Conservation (phyloP, 345 rosid genomes). For the Euphorbia lathyris region DNA sequence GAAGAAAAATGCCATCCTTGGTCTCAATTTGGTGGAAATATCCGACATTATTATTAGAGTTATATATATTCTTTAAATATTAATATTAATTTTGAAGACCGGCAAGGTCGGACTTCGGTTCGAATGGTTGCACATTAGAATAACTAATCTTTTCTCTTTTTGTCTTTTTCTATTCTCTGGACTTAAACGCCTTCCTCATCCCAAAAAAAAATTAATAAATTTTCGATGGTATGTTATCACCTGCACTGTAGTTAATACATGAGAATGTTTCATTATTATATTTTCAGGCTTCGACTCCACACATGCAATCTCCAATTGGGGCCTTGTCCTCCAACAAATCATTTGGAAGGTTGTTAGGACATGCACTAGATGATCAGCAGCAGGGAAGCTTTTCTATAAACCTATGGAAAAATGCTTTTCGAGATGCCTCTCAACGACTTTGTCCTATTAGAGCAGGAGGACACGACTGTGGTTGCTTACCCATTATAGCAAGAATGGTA, state of each 20-base stretch:
- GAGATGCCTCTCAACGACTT: slow-evolving; percentile 67
- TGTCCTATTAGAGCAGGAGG: slow-evolving; percentile 90
- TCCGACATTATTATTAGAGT: too few relatives aligned
- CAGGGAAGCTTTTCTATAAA: slow-evolving; percentile 72
- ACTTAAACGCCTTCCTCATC: too few relatives aligned
- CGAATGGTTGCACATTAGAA: too few relatives aligned
- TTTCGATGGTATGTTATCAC: too few relatives aligned
- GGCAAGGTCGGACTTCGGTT: too few relatives aligned
- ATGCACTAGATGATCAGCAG: slow-evolving; percentile 70
- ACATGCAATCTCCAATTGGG: slow-evolving; percentile 71
- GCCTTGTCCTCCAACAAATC: slow-evolving; percentile 39
- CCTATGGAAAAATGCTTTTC: slow-evolving; percentile 80
- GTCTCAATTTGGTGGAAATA: too few relatives aligned
- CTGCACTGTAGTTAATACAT: not conserved
- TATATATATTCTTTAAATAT: too few relatives aligned
- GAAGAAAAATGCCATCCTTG: too few relatives aligned
- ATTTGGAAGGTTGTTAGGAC: slow-evolving; percentile 57
- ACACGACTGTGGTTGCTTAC: slow-evolving; percentile 94
- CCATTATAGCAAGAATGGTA: slow-evolving; percentile 72
- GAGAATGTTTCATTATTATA: not conserved
- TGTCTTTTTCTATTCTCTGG: too few relatives aligned
- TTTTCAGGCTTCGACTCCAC: slow-evolving; percentile 76
- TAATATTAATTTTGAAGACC: too few relatives aligned
- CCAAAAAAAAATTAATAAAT: too few relatives aligned
- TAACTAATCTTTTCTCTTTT: too few relatives aligned